Evolutionary conservation across 768 basidiomycete species (phyloP), one percentile per base, ranked within the genome.

Genomic region (Saitozyma sp.): DNA sequence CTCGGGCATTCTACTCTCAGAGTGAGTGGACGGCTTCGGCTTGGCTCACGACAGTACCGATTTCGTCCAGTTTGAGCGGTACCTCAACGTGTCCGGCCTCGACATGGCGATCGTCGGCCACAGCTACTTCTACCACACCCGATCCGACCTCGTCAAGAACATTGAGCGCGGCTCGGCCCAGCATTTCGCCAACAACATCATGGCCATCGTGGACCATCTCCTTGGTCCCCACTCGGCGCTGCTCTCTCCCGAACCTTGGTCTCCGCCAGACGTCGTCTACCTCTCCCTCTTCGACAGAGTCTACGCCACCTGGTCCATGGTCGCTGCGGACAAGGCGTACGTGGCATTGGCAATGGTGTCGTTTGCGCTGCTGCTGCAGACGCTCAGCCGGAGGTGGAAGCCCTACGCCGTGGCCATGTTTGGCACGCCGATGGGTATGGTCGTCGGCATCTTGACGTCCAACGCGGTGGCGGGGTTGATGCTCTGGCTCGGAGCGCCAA

Each of bases 71-170:
- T 97, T 96, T 64, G 89, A 91, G 69, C 81, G 88, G 59, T 96
- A 96, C 74, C 80, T 94, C 40, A 89, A 91, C 69, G 87, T 97
- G 17, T 89, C 92, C 0, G 95, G 95, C 10, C 80, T 97, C 19
- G 95, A 98, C 77, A 91, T 95, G 85, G 93, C 93, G 0, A 81
- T 95, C 17, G 62, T 66, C 13, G 58, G 62, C 19, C 66, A 62
- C 38, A 90, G 90, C 68, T 98, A 96, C 77, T 82, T 92, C 57
- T 97, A 96, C 74, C 93, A 97, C 79, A 97, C 92, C 81, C 87
- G 89, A 53, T 62, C 59, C 81, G 92, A 95, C 78, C 67, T 89
- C 5, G 88, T 92, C 8, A 88, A 90, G 70, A 87, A 93, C 73
- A 91, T 95, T 56, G 84, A 92, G 73, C 80, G 85, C 7, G 94